Base-by-base conservation (phyloP, 1,284 basidiomycete species). In the Ganoderma sp. region DNA sequence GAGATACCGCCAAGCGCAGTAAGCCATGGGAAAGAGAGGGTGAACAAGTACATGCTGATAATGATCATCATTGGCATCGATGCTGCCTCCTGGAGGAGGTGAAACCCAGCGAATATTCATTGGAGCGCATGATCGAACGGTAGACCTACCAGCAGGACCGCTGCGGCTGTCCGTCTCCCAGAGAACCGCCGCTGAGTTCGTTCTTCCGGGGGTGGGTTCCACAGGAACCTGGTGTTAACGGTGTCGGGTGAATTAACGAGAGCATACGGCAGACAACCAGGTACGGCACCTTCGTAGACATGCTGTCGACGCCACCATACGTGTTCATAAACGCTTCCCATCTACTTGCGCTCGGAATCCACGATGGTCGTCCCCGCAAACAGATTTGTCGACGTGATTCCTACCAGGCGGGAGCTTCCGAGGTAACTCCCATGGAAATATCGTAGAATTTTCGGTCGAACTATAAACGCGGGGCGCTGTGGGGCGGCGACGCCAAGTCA, bases 401-500 rank as follows among this genome's bases (percentile, higher is more conserved):
- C 19, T 32, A 17, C 58, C 59, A 19, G 58, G 60, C 65, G 71
- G 67, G 64, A 42, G 65, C 37, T 34, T 59, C 45, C 71, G 71
- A 65, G 65, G 59, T 41, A 70, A 70, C 67, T 41, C 37, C 39
- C 67, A 62, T 66, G 67, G 68, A 72, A 72, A 69, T 69, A 41
- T 70, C 71, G 71, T 67, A 61, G 67, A 66, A 67, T 72, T 63
- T 64, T 72, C 71, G 71, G 71, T 25, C 64, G 66, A 69, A 69
- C 48, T n/a, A 37, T 17, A 62, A 60, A 61, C 58, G 69, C 52
- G 63, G 58, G 61, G 65, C 41, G 65, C 41, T 57, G 67, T 54
- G 66, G 67, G 67, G 52, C 62, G 34, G 62, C 22, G 32, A 57
- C 19, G 60, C 56, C 65, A 65, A 67, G 67, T 43, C 41, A 5